Evolutionary conservation across 2,329 filamentous ascomycete genomes (phyloP).

Genomic region (Cadophora luteo-olivacea): DNA sequence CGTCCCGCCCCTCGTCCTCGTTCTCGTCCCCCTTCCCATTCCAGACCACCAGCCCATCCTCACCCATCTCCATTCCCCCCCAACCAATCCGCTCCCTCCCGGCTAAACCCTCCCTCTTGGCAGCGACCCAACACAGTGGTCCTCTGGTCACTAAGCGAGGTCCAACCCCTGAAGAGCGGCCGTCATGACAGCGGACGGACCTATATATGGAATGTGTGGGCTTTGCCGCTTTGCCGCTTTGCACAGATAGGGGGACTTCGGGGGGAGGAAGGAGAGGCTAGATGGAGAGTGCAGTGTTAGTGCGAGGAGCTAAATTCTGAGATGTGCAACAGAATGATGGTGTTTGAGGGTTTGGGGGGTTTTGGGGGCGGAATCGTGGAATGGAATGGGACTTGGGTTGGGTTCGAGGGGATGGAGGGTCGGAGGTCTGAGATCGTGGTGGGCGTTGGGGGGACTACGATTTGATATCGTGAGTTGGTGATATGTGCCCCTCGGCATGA

Average conservation of each 20-base stretch:
- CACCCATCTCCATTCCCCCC: neutral
- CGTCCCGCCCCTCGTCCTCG: neutral
- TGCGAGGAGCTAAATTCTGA: conserved; percentile 10
- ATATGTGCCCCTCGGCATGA: too few relatives aligned
- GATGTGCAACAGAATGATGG: neutral
- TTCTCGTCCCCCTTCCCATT: too few relatives aligned
- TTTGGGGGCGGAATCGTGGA: neutral
- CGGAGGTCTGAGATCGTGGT: too few relatives aligned
- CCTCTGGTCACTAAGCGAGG: neutral
- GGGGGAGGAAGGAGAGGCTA: neutral
- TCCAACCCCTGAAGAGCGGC: neutral
- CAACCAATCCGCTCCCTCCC: neutral
- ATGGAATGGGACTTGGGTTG: too few relatives aligned
- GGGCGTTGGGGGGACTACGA: too few relatives aligned
- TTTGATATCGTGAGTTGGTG: too few relatives aligned
- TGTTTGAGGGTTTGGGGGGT: too few relatives aligned
- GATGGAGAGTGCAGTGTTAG: neutral
- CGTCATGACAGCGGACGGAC: too few relatives aligned
- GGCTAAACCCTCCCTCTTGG: neutral
- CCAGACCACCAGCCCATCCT: neutral
- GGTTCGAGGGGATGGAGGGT: too few relatives aligned
- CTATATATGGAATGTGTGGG: too few relatives aligned
- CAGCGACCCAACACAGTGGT: neutral
- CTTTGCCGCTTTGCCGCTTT: too few relatives aligned
- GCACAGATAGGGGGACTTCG: too few relatives aligned